phyloP scores from a whole-genome alignment of 2,329 filamentous ascomycete genomes.

The Aspergillus fumigatiaffinis region DNA sequence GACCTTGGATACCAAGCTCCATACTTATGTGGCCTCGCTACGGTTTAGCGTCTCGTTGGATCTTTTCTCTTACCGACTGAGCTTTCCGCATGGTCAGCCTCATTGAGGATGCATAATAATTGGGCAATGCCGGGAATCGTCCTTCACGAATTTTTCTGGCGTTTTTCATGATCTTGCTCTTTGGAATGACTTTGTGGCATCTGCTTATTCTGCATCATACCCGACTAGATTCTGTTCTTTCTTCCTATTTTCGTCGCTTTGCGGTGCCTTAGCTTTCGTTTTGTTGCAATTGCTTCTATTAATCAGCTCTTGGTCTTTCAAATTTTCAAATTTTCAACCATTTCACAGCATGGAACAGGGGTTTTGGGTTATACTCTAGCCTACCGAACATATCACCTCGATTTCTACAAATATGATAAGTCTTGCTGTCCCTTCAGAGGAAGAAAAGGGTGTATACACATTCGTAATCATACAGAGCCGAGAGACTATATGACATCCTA shows the following conservation, averaged over 20 bases:
- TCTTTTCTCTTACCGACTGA: background rate
- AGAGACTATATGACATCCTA: background rate
- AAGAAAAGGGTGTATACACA: background rate
- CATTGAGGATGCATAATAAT: background rate
- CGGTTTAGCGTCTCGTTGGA: background rate
- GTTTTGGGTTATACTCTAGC: background rate
- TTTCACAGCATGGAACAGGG: background rate
- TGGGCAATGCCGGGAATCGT: background rate
- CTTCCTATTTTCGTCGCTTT: background rate
- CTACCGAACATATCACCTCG: background rate
- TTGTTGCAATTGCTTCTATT: background rate
- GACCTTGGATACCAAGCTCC: background rate
- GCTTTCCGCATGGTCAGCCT: background rate
- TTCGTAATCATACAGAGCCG: background rate
- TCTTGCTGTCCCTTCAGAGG: background rate
- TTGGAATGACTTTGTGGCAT: background rate
- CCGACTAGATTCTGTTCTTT: background rate
- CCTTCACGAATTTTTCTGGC: background rate
- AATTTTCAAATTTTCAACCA: no score
- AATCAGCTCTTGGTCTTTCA: background rate
- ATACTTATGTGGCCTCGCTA: background rate
- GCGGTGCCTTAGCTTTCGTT: background rate
- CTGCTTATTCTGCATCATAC: background rate
- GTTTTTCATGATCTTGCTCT: background rate
- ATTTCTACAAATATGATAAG: background rate